Conservation (phyloP, 345 rosid genomes). For the Pugionium cornutum region DNA sequence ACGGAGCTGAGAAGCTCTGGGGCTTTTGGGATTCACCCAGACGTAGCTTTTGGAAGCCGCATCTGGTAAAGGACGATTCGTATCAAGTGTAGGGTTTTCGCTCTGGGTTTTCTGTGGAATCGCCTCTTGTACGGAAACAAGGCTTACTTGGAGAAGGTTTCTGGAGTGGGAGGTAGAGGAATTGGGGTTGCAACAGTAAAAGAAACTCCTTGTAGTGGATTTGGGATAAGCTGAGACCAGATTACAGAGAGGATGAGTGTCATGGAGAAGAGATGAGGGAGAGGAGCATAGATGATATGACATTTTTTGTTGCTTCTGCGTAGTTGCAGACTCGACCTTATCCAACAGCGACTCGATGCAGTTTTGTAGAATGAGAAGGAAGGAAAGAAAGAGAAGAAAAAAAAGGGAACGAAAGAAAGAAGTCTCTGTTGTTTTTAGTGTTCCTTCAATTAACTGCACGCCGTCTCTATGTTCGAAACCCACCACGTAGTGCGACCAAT, state of each 20-base stretch:
- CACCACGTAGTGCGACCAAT: slow-evolving; percentile 10
- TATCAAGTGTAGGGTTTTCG: slow-evolving; percentile 29
- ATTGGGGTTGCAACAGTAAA: slow-evolving; percentile 32
- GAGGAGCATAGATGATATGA: slow-evolving; percentile 54
- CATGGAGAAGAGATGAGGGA: slow-evolving; percentile 52
- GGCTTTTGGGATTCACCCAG: slow-evolving; percentile 89
- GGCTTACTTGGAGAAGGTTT: slow-evolving; percentile 41
- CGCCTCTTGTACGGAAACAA: slow-evolving; percentile 57
- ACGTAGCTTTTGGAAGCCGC: slow-evolving; percentile 46
- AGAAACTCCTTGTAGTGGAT: slow-evolving; percentile 36
- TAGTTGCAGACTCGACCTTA: slow-evolving; percentile 33
- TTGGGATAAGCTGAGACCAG: slow-evolving; percentile 39
- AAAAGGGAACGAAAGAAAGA: neutral
- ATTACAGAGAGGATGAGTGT: slow-evolving; percentile 45
- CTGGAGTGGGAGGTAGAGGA: slow-evolving; percentile 38
- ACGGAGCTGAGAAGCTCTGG: slow-evolving; percentile 69
- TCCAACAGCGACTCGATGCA: slow-evolving; percentile 24
- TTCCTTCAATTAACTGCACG: neutral
- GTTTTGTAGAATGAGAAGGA: neutral
- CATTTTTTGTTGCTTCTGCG: slow-evolving; percentile 25
- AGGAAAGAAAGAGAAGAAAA: slow-evolving; percentile 2
- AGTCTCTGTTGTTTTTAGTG: slow-evolving; percentile 1
- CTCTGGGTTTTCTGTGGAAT: slow-evolving; percentile 36
- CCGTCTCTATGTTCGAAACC: neutral
- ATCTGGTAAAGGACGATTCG: slow-evolving; percentile 35